Evolutionary conservation across 345 rosid genomes (phyloP).

Genomic region (thale cress (Arabidopsis thaliana)): TAIR10.1 NC_003070.9:22636001-22636500

Average conservation of each 20-base stretch:
- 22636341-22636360: constrained; percentile 33
- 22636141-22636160: constrained; percentile 20
- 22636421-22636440: constrained; percentile 38
- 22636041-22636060: constrained; percentile 37
- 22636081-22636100: background rate
- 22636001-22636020: constrained; percentile 19
- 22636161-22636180: constrained; percentile 24
- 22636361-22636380: constrained; percentile 21
- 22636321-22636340: constrained; percentile 17
- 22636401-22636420: constrained; percentile 27
- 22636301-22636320: constrained; percentile 20
- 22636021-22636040: constrained; percentile 33
- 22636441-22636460: constrained; percentile 44
- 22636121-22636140: constrained; percentile 49
- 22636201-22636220: background rate
- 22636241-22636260: constrained; percentile 6
- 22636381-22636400: constrained; percentile 9
- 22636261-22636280: background rate
- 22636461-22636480: constrained; percentile 48
- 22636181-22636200: background rate
- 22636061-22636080: constrained; percentile 36
- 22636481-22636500: constrained; percentile 43
- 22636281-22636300: background rate
- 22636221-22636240: background rate
- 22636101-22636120: constrained; percentile 12